These are phyloP conservation scores for Malassezia brasiliensis DNA, from an alignment of 1,284 basidiomycete genomes.

Conservation along the genomic window DNA sequence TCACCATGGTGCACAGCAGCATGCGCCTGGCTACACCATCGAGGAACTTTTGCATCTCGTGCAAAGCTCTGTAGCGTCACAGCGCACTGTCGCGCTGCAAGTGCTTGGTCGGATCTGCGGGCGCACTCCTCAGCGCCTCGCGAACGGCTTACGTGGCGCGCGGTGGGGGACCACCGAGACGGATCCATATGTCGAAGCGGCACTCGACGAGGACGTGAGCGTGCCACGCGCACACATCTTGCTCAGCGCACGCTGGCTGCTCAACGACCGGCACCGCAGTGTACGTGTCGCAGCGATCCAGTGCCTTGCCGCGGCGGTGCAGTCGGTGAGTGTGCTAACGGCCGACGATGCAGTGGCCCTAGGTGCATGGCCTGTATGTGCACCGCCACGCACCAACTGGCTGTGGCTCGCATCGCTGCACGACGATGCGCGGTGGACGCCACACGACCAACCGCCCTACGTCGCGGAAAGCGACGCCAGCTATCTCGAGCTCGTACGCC, in stretches of 20 bases:
- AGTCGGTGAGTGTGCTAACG: slow-evolving; percentile 11
- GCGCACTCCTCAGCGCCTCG: slow-evolving; percentile 9
- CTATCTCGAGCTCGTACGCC: slow-evolving; percentile 13
- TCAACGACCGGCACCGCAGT: slow-evolving; percentile 31
- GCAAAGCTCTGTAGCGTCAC: slow-evolving; percentile 70
- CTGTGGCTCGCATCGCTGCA: slow-evolving; percentile 3
- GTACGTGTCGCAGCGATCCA: slow-evolving; percentile 28
- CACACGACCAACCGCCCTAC: neutral
- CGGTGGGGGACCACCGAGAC: neutral
- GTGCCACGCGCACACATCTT: slow-evolving; percentile 17
- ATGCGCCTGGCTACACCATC: slow-evolving; percentile 75
- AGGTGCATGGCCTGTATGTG: neutral
- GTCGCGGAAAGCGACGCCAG: slow-evolving; percentile 9
- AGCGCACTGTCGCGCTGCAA: slow-evolving; percentile 70
- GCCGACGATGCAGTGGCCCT: neutral
- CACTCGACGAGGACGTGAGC: neutral
- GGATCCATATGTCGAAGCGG: neutral
- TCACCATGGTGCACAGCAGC: slow-evolving; percentile 67
- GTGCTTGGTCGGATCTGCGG: slow-evolving; percentile 58
- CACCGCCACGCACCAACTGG: slow-evolving; percentile 16
- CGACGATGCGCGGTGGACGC: neutral
- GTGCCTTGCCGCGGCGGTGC: slow-evolving; percentile 19
- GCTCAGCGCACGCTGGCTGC: slow-evolving; percentile 26
- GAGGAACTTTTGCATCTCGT: slow-evolving; percentile 74
- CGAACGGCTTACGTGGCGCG: neutral